Percentiles rank a stretch among this genome's conserved stretches.
phyloP scores from a whole-genome alignment of 176 grass and related monocot genomes.

The Calamus simplicifolius region DNA sequence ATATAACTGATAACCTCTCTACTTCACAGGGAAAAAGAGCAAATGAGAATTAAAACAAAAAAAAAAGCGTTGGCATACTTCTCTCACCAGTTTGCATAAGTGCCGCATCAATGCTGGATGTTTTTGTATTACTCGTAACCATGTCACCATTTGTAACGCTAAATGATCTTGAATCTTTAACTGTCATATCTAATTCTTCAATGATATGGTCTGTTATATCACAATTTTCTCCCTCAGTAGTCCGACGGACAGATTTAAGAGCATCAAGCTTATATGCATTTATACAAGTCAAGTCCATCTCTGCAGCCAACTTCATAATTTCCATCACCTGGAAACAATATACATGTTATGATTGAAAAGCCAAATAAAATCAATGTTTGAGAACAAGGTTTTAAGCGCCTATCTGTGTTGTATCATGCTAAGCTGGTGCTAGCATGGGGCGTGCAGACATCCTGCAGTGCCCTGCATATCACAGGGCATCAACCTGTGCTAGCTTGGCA shows the following conservation, averaged over 20 bases:
- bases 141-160: not conserved
- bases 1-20: no score
- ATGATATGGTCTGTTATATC: constrained; percentile 22
- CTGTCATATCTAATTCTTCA: constrained; percentile 24
- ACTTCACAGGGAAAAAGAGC: no score
- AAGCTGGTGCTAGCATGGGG: no score
- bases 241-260: constrained; percentile 73
- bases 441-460: no score
- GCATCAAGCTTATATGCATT: constrained; percentile 91
- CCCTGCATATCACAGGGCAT: no score
- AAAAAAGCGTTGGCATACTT: constrained; percentile 6
- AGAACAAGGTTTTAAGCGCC: not conserved
- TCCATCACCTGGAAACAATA: constrained; percentile 80
- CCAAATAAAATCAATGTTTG: constrained; percentile 2
- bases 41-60: constrained; percentile 1
- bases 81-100: constrained; percentile 35
- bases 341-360: constrained; percentile 22
- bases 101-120: constrained; percentile 19
- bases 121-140: constrained; percentile 12
- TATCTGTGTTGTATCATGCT: no score
- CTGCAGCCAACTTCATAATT: constrained; percentile 79
- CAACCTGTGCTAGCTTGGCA: no score
- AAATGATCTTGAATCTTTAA: constrained; percentile 10
- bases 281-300: constrained; percentile 94
- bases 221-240: constrained; percentile 22